Conservation (phyloP, 1,139 yeast genomes). For the Saccharomyces hybrid region DNA sequence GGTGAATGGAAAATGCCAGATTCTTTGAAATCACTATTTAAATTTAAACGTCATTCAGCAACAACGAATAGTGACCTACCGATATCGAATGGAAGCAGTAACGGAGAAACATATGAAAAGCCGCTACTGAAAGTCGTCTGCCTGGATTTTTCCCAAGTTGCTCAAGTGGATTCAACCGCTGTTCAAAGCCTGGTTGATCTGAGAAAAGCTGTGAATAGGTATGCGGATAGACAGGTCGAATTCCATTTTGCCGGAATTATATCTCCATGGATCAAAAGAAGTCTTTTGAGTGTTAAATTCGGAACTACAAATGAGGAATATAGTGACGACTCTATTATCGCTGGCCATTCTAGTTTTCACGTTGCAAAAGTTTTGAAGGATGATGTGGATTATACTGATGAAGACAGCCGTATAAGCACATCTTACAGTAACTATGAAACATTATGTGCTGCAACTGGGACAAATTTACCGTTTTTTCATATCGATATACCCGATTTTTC, state of each 20-base stretch:
- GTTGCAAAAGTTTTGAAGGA: constrained; percentile 20
- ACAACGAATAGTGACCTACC: constrained; percentile 9
- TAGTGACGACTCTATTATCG: constrained; percentile 27
- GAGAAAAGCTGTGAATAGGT: constrained; percentile 61
- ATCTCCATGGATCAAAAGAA: constrained; percentile 82
- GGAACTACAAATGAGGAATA: constrained; percentile 47
- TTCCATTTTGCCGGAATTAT: constrained; percentile 85
- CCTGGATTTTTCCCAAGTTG: constrained; percentile 71
- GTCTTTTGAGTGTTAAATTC: constrained; percentile 68
- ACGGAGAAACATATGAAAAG: constrained; percentile 39
- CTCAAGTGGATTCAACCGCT: constrained; percentile 72
- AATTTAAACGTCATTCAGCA: constrained; percentile 2
- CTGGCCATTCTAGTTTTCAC: constrained; percentile 30
- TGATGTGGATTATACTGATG: constrained; percentile 6
- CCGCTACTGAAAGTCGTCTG: constrained; percentile 68
- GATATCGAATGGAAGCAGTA: background rate
- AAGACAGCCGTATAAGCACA: background rate
- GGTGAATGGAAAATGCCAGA: constrained; percentile 39
- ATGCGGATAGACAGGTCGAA: constrained; percentile 80
- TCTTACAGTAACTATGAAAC: constrained; percentile 26
- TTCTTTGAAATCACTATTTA: constrained; percentile 12
- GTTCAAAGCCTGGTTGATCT: constrained; percentile 72
- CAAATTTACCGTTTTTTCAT: constrained; percentile 81
- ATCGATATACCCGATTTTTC: constrained; percentile 73
- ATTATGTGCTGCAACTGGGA: constrained; percentile 49